Evolutionary conservation across 2,329 filamentous ascomycete genomes (phyloP).

Genomic region (Lecanicillium sp.): DNA sequence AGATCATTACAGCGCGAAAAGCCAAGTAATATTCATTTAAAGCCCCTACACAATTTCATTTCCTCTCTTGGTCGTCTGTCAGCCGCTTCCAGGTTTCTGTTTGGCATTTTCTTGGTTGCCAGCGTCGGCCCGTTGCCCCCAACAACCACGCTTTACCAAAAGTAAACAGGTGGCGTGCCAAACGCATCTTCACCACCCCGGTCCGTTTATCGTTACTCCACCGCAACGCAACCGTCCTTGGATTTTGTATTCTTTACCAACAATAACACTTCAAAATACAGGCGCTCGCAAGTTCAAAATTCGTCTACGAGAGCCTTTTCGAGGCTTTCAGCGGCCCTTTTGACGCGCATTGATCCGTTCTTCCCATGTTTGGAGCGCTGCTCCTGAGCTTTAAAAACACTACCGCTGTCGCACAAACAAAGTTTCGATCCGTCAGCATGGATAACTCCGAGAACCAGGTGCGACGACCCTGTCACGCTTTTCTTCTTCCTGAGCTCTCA

Average conservation of each 20-base stretch:
- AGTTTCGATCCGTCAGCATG: conserved; percentile 5
- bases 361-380: conserved; percentile 1
- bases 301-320: neutral
- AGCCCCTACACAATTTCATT: too few species aligned
- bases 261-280: conserved; percentile 1
- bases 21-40: too few species aligned
- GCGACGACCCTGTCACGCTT: too few species aligned
- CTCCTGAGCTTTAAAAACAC: neutral
- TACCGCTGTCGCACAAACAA: neutral
- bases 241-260: neutral
- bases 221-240: neutral
- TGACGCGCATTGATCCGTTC: too few species aligned
- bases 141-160: conserved; percentile 6
- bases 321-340: neutral
- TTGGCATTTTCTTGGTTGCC: too few species aligned
- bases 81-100: too few species aligned
- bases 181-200: neutral
- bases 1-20: too few species aligned
- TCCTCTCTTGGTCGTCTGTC: too few species aligned
- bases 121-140: conserved; percentile 5
- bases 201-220: neutral
- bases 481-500: neutral
- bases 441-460: conserved; percentile 7
- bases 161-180: conserved; percentile 5
- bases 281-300: neutral